These are phyloP conservation scores for Phytophthora citricola DNA, from an alignment of 352 stramenopile genomes.

Conservation along the genomic window DNA sequence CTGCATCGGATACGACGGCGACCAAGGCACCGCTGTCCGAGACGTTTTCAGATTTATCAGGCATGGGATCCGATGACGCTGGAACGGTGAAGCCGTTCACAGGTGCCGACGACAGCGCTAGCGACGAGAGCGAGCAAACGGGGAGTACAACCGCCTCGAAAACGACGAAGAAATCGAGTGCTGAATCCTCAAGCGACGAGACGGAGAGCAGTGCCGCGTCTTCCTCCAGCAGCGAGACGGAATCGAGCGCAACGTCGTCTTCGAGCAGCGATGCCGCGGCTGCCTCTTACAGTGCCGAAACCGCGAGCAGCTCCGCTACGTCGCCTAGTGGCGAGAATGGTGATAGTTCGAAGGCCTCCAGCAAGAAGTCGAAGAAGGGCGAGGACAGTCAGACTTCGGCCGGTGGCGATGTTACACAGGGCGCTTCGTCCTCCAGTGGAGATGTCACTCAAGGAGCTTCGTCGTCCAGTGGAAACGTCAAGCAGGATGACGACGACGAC, in stretches of 20 bases:
- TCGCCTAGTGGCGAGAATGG: conserved; percentile 22
- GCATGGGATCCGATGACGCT: conserved; percentile 9
- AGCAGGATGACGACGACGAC: conserved; percentile 22
- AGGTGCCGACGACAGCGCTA: conserved; percentile 3
- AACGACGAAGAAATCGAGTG: not conserved
- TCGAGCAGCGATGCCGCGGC: no score
- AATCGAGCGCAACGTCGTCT: conserved; percentile 5
- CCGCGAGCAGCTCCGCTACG: conserved; percentile 3
- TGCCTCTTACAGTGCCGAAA: conserved; percentile 4
- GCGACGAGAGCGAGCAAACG: conserved; percentile 22
- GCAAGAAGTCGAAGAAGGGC: conserved; percentile 6
- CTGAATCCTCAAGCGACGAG: conserved; percentile 4
- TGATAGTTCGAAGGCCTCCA: conserved; percentile 7
- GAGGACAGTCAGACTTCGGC: conserved; percentile 12
- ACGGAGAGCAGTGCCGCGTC: conserved; percentile 4
- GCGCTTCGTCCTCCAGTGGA: conserved; percentile 10
- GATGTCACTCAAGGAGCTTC: conserved; percentile 22
- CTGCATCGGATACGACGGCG: not conserved
- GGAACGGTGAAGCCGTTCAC: conserved; percentile 31
- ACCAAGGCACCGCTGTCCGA: conserved; percentile 23
- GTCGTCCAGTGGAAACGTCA: conserved; percentile 22
- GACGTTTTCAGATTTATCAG: conserved; percentile 25
- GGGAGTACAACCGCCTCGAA: conserved; percentile 15
- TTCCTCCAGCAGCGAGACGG: conserved; percentile 3
- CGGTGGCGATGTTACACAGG: conserved; percentile 22